Evolutionary conservation across 495 filamentous ascomycete genomes (phyloP).

Genomic region (Gamarada debralockiae): DNA sequence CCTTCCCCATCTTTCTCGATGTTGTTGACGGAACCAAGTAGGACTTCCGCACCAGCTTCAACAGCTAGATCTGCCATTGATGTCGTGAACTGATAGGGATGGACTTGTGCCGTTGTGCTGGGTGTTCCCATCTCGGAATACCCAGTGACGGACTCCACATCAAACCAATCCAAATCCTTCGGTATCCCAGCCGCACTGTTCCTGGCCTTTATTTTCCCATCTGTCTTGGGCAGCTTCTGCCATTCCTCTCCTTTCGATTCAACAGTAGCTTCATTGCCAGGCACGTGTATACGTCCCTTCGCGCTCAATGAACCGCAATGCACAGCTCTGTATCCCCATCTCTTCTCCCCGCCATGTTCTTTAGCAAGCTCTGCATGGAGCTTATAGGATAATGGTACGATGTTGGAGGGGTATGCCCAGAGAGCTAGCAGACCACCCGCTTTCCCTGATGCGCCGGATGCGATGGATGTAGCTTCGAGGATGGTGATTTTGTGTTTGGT

Average conservation of each 20-base stretch:
- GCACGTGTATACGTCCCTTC: slow-evolving; percentile 9
- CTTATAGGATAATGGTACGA: slow-evolving; percentile 83
- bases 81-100: slow-evolving; percentile 89
- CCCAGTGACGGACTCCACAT: slow-evolving; percentile 54
- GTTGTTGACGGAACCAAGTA: slow-evolving; percentile 58
- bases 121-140: slow-evolving; percentile 85
- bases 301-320: slow-evolving; percentile 52
- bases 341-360: slow-evolving; percentile 73
- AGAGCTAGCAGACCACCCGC: slow-evolving; percentile 86
- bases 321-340: slow-evolving; percentile 86
- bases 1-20: slow-evolving; percentile 50
- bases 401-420: slow-evolving; percentile 86
- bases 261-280: neutral
- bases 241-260: slow-evolving; percentile 34
- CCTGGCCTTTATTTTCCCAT: slow-evolving; percentile 49
- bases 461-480: slow-evolving; percentile 83
- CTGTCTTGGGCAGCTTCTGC: slow-evolving; percentile 71
- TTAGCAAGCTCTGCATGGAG: slow-evolving; percentile 81
- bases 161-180: slow-evolving; percentile 83
- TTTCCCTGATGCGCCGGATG: slow-evolving; percentile 91
- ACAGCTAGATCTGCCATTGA: slow-evolving; percentile 77
- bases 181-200: slow-evolving; percentile 64
- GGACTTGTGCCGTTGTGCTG: slow-evolving; percentile 84
- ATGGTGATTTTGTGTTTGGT: slow-evolving; percentile 75
- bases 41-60: slow-evolving; percentile 69